A percentile compares a stretch with the other conserved stretches of the same genome.
Conservation (phyloP, 139 green algal species). For the Haematococcus sp. region DNA sequence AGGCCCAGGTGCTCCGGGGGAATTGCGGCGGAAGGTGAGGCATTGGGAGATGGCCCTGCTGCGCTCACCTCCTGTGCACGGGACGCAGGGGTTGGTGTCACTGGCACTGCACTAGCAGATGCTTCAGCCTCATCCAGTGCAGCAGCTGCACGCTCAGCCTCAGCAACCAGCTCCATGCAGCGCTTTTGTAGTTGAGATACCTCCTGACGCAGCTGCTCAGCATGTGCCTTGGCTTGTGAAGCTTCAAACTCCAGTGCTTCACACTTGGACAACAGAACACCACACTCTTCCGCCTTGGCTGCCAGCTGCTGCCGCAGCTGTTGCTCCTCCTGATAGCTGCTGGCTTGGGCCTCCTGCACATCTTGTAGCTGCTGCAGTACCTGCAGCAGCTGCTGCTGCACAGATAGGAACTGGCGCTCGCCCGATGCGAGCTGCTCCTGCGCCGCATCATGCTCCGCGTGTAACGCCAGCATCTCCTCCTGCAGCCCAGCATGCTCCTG, state of each 20-base stretch:
- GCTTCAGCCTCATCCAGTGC: too few relatives aligned
- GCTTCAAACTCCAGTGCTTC: too few relatives aligned
- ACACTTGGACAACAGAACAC: too few relatives aligned
- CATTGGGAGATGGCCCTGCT: neutral
- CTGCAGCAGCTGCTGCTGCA: neutral
- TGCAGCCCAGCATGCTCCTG: neutral
- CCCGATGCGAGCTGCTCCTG: neutral
- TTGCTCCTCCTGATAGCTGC: neutral
- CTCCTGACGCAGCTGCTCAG: neutral
- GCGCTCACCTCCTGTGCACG: too few relatives aligned
- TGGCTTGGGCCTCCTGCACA: neutral
- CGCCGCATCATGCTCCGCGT: neutral
- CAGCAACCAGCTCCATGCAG: neutral
- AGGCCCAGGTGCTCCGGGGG: conserved; percentile 8
- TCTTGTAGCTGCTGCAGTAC: neutral
- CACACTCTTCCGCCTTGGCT: too few relatives aligned
- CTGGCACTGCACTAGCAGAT: too few relatives aligned
- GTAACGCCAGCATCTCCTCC: too few relatives aligned
- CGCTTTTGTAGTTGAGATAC: neutral
- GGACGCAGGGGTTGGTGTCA: too few relatives aligned
- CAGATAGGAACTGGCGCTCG: neutral
- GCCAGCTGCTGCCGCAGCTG: neutral
- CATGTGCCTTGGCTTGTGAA: neutral
- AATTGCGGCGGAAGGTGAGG: neutral
- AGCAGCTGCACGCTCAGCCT: neutral